A percentile compares a stretch with the other conserved stretches of the same genome.
Conservation (phyloP, 177 flowering plant genomes). For the Vitis hybrid region DNA sequence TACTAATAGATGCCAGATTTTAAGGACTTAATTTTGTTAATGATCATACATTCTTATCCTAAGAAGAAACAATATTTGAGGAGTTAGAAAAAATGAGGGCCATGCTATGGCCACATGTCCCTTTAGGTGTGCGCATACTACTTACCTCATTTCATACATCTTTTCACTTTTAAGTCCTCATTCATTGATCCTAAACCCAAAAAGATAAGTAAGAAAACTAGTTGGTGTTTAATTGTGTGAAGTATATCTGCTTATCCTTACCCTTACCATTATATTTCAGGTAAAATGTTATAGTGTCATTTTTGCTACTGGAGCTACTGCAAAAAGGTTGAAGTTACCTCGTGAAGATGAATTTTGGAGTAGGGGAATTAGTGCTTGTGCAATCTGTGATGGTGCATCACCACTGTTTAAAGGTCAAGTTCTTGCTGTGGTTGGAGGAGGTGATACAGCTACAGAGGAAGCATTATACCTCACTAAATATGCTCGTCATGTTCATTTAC, state of each 20-base stretch:
- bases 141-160: neutral
- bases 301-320: conserved; percentile 93
- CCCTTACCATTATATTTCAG: conserved; percentile 34
- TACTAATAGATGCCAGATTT: too few species aligned
- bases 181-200: neutral
- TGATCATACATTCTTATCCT: too few species aligned
- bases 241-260: neutral
- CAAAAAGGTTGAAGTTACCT: conserved; percentile 79
- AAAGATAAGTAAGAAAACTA: neutral
- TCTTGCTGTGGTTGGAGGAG: conserved; percentile 98
- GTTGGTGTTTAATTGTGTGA: neutral
- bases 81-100: too few species aligned
- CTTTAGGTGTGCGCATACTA: neutral
- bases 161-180: neutral
- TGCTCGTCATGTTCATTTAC: conserved; percentile 94
- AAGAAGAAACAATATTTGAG: too few species aligned
- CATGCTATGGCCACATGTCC: neutral
- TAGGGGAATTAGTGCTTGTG: conserved; percentile 98
- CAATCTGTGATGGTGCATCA: conserved; percentile 99
- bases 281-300: conserved; percentile 86
- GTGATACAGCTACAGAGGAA: conserved; percentile 99
- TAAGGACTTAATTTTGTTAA: too few species aligned
- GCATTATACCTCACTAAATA: conserved; percentile 95
- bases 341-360: conserved; percentile 99
- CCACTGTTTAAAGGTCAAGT: conserved; percentile 92